Conservation (phyloP, 1,284 basidiomycete species). For the Irpex sp. region DNA sequence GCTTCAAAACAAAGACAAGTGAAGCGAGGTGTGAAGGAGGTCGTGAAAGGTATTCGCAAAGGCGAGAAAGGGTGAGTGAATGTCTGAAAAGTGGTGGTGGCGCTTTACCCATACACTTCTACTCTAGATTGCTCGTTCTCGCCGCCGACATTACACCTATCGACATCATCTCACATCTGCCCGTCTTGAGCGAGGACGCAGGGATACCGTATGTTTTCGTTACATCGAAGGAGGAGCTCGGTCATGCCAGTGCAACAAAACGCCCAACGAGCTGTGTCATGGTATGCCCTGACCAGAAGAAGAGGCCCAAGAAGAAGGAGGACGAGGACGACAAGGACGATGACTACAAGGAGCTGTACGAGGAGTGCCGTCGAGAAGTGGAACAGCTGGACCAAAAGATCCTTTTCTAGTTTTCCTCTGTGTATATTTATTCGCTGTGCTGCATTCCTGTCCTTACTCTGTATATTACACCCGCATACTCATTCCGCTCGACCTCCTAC, state of each 20-base stretch:
- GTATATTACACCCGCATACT: slow-evolving; percentile 6
- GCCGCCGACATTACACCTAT: slow-evolving; percentile 98
- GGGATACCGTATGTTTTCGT: slow-evolving; percentile 92
- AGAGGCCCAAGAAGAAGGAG: slow-evolving; percentile 63
- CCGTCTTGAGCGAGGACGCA: slow-evolving; percentile 92
- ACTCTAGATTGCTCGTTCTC: slow-evolving; percentile 76
- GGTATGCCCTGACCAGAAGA: slow-evolving; percentile 80
- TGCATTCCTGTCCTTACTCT: slow-evolving; percentile 1
- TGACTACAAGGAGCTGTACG: slow-evolving; percentile 82
- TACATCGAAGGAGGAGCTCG: slow-evolving; percentile 90
- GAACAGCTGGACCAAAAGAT: slow-evolving; percentile 74
- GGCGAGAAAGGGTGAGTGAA: slow-evolving; percentile 85
- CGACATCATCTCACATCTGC: slow-evolving; percentile 97
- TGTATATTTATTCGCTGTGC: slow-evolving; percentile 7
- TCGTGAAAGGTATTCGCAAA: slow-evolving; percentile 93
- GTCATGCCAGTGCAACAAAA: slow-evolving; percentile 94
- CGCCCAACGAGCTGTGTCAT: slow-evolving; percentile 98
- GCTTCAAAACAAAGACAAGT: slow-evolving; percentile 91
- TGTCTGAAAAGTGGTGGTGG: not conserved
- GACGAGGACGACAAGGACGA: slow-evolving; percentile 67
- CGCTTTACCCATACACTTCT: slow-evolving; percentile 6
- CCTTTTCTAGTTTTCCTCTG: slow-evolving; percentile 44
- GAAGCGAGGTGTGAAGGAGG: slow-evolving; percentile 94
- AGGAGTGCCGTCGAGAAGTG: slow-evolving; percentile 84
- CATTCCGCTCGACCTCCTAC: not conserved